These are phyloP conservation scores for Physaria fendleri DNA, from an alignment of 345 rosid genomes.

Conservation along the genomic window DNA sequence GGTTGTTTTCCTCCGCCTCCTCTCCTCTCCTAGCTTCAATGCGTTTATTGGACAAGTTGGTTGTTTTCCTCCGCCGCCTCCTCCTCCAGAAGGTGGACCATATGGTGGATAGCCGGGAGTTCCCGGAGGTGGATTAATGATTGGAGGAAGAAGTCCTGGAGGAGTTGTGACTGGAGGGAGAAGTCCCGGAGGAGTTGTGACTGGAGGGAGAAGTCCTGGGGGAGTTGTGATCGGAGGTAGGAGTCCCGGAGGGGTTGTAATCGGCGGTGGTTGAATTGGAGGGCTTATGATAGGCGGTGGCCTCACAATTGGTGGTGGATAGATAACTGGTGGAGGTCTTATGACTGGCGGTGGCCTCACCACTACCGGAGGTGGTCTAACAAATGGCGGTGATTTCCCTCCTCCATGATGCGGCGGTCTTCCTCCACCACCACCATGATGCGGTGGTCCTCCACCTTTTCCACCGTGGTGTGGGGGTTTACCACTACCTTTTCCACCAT, in stretches of 20 bases:
- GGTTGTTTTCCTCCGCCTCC: constrained; percentile 42
- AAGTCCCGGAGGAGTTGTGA: constrained; percentile 15
- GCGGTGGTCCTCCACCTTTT: constrained; percentile 19
- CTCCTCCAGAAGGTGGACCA: constrained; percentile 35
- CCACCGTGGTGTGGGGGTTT: constrained; percentile 31
- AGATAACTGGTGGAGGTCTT: constrained; percentile 31
- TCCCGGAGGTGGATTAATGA: constrained; percentile 38
- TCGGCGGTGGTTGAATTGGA: constrained; percentile 36
- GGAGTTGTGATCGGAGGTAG: constrained; percentile 28
- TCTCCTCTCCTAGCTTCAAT: constrained; percentile 54
- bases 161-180: constrained; percentile 31
- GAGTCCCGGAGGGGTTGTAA: constrained; percentile 35
- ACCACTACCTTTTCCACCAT: constrained; percentile 39
- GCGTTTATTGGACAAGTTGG: constrained; percentile 60
- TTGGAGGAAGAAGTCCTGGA: constrained; percentile 37
- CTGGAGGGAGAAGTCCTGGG: constrained; percentile 10
- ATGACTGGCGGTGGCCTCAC: constrained; percentile 30
- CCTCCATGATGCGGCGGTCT: constrained; percentile 19
- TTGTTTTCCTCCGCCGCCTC: constrained; percentile 28
- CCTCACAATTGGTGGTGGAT: constrained; percentile 41
- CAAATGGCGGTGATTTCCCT: constrained; percentile 34
- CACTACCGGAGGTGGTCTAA: constrained; percentile 36
- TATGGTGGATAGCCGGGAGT: constrained; percentile 44
- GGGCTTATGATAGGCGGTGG: constrained; percentile 33
- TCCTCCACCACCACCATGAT: constrained; percentile 6